Percentiles rank a stretch among this genome's conserved stretches.
Evolutionary conservation across 1,284 basidiomycete species (phyloP).

Genomic region (Earliella scabrosa): DNA sequence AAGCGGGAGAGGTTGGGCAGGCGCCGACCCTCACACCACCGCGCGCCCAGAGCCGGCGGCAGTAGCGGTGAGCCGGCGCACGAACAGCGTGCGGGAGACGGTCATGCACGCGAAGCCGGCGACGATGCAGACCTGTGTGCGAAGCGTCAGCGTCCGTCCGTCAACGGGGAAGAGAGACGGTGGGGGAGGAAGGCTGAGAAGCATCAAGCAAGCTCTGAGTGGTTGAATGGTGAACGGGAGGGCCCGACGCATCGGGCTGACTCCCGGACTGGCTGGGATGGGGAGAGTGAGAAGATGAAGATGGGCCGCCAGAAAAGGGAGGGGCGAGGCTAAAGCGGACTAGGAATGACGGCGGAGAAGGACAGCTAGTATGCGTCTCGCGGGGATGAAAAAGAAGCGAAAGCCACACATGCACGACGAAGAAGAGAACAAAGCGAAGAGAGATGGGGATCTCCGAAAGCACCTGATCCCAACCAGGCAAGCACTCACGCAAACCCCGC

Average conservation of each 20-base stretch:
- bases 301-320: background rate
- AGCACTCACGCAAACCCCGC: too few relatives aligned
- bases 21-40: too few relatives aligned
- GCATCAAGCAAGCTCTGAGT: background rate
- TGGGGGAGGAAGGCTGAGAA: background rate
- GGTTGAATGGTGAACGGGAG: background rate
- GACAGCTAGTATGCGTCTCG: too few relatives aligned
- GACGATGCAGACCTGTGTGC: slow-evolving; percentile 23
- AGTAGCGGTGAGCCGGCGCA: slow-evolving; percentile 8
- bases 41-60: too few relatives aligned
- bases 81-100: slow-evolving; percentile 23
- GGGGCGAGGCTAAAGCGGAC: background rate
- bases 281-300: background rate
- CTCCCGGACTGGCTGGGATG: background rate
- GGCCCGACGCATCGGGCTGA: background rate
- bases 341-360: too few relatives aligned
- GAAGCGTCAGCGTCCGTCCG: slow-evolving; percentile 13
- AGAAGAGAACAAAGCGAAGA: background rate
- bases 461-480: too few relatives aligned
- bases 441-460: background rate
- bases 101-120: slow-evolving; percentile 26
- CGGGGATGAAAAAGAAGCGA: too few relatives aligned
- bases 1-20: too few relatives aligned
- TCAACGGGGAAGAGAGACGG: slow-evolving; percentile 25
- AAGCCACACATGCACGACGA: background rate